Conservation (phyloP, 2,329 filamentous ascomycete genomes). For the Aspergillus quadricinctus region DNA sequence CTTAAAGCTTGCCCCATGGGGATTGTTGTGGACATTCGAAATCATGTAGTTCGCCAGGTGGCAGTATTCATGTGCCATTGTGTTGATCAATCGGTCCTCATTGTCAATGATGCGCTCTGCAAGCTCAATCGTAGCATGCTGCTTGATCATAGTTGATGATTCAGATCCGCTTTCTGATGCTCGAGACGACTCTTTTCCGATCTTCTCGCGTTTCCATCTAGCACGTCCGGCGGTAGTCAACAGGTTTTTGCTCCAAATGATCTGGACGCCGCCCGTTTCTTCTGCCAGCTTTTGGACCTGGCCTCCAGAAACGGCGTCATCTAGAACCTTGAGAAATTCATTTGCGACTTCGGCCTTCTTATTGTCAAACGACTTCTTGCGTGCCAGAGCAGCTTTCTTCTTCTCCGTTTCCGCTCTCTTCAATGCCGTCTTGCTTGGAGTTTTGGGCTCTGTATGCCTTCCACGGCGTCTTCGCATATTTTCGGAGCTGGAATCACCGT, state of each 20-base stretch:
- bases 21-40: constrained; percentile 66
- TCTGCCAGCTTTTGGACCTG: constrained; percentile 46
- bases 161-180: constrained; percentile 12
- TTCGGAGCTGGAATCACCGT: constrained; percentile 31
- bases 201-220: constrained; percentile 61
- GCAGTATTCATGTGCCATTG: constrained; percentile 94
- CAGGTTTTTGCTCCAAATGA: constrained; percentile 60
- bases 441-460: constrained; percentile 16
- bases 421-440: constrained; percentile 34
- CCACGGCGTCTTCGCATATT: constrained; percentile 5
- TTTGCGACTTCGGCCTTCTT: constrained; percentile 51
- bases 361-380: constrained; percentile 50
- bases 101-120: constrained; percentile 82
- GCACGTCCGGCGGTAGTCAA: constrained; percentile 62
- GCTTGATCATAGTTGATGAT: constrained; percentile 28
- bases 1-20: constrained; percentile 83
- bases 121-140: constrained; percentile 77
- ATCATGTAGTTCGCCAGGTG: constrained; percentile 92
- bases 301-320: constrained; percentile 48
- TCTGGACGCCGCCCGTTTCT: constrained; percentile 53
- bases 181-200: constrained; percentile 3
- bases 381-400: constrained; percentile 32
- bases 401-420: constrained; percentile 37
- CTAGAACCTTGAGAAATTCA: constrained; percentile 53
- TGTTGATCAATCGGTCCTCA: constrained; percentile 74